Base-by-base conservation (phyloP, 148 eudicot genomes). In the Beta vulgaris region DNA sequence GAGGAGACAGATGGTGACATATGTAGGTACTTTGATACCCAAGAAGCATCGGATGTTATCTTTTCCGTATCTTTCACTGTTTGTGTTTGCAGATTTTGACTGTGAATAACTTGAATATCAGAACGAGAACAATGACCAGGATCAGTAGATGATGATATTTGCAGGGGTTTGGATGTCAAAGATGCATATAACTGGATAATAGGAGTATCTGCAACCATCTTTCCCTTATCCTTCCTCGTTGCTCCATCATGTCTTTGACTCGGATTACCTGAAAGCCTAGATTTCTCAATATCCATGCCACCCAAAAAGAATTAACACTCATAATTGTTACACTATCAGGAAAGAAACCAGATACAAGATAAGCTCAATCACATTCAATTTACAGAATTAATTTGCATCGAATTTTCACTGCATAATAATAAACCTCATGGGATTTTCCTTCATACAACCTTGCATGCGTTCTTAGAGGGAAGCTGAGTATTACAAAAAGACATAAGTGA, bases 241-340 rank as follows among this genome's bases (percentile, higher is more conserved):
- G 44, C 51, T n/a, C 32, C 73, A 57, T 54, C 60, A 72, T 58
- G 67, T 43, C 53, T 34, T 69, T 43, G 68, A 44, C 51, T 68
- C 43, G 42, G 77, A 58, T 71, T 65, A 55, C 53, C 77, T 55
- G 77, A 48, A 58, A 54, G 69, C 60, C 62, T 29, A 79, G 68
- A 26, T 58, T 28, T 68, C 23, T 60, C 26, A 53, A 51, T 3
- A 68, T 66, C 73, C 58, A 28, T 28, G 31, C 35, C 62, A 36
- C 60, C 81, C 73, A 11, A 21, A 35, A 46, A 46, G 0, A 21
- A 15, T 23, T 37, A 3, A 23, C 9, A 28, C 25, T 74, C 18
- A 15, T 32, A 18, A 14, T 26, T 21, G 26, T 26, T 54, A 26
- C 8, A 35, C 28, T 16, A 74, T 61, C 35, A 58, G 34, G 18